Conservation (phyloP, 768 basidiomycete species). For the Trametes meyenii region DNA sequence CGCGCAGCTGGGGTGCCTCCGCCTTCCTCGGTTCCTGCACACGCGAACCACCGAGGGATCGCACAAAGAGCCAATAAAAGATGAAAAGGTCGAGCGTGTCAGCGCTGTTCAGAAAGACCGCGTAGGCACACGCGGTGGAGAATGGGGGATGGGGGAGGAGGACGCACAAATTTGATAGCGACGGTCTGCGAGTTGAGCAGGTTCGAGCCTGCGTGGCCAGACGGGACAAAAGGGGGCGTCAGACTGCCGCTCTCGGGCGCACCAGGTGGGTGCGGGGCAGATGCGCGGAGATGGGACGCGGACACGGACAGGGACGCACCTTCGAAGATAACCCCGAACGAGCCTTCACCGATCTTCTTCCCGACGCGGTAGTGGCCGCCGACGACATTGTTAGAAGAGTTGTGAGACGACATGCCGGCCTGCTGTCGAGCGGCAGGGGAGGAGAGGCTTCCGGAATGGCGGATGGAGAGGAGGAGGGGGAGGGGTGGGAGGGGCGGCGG, state of each 20-base stretch:
- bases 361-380: constrained; percentile 98
- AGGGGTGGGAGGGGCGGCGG: constrained; percentile 14
- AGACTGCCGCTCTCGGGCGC: not conserved
- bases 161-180: constrained; percentile 98
- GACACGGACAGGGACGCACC: constrained; percentile 45
- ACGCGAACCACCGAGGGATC: too few relatives aligned
- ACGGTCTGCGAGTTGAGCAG: constrained; percentile 98
- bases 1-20: constrained; percentile 95
- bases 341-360: constrained; percentile 99
- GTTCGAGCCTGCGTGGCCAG: constrained; percentile 76
- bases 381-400: constrained; percentile 76
- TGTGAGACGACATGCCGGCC: constrained; percentile 38
- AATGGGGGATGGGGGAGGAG: not conserved
- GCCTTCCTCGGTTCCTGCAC: constrained; percentile 85
- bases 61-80: too few relatives aligned
- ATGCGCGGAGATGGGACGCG: not conserved
- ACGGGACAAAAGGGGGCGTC: not conserved
- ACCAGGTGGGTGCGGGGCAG: constrained; percentile 1
- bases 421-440: constrained; percentile 15
- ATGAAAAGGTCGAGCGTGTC: too few relatives aligned
- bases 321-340: constrained; percentile 95
- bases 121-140: not conserved
- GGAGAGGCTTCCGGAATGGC: constrained; percentile 10
- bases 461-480: constrained; percentile 17
- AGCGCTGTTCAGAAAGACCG: not conserved